Base-by-base conservation (phyloP, 2,329 filamentous ascomycete genomes). In the Orbilia blumenaviensis region DNA sequence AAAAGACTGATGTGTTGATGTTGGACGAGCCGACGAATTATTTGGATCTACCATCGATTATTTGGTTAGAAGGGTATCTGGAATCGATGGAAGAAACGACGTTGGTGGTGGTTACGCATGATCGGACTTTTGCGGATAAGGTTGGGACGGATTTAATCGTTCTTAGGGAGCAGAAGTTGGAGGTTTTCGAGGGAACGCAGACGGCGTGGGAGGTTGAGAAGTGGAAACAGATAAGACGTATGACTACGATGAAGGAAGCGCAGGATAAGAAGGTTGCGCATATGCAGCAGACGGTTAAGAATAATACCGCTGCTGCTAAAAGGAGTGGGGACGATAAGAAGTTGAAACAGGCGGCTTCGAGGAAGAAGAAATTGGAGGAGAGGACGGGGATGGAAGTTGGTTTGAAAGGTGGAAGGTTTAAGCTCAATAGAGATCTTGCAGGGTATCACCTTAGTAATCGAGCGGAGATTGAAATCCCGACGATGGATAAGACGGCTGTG, bases 21-120 rank as follows among this genome's bases (percentile, higher is more conserved):
- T 87, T 96, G 1, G 92, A 96, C 81, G 92, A 96, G 81, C 93
- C 93, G 0, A 96, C 92, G 34, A 96, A 96, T 81, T 96, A 92
- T 81, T 86, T 96, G 0, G 92, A 96, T 80, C 85, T 96, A 0
- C 86, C 93, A 0, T 92, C 91, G 0, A 93, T 96, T 69, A 88
- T 96, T 67, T 96, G 93, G 92, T 85, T 97, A 0, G 90, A 96
- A 81, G 87, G 87, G 10, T 90, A 93, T 80, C 87, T 96, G 8
- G 84, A 87, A 38, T 84, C 86, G 0, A 82, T 90, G 1, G 85
- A 85, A 2, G 86, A 88, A 18, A 82, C 82, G 0, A 95, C 92
- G 0, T 85, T 95, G 0, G 85, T 96, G 14, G 84, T 95, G 0
- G 92, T 95, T 1, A 95, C 92, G 0, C 93, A 96, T 83, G 93